Base-by-base conservation (phyloP, 768 basidiomycete genomes). In the Termitomyces bulborhizus region DNA sequence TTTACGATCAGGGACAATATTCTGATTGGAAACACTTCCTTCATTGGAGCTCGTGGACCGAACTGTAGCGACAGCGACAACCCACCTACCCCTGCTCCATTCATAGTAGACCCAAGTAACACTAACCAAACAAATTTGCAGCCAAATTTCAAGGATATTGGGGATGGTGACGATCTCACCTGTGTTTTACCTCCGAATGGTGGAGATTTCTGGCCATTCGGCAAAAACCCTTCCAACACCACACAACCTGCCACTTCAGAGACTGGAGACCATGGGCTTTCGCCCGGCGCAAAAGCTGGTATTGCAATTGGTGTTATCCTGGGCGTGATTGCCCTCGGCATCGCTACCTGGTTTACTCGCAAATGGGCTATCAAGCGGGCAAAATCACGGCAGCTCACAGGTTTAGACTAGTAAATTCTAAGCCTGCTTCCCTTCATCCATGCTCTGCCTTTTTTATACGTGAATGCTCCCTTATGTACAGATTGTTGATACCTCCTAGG, bases 141-240 rank as follows among this genome's bases (percentile, higher is more conserved):
- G 63, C 43, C 66, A 21, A 73, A 78, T 58, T 88, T 90, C 56
- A 63, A 72, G 60, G 58, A 66, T 15, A 76, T 86, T 26, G 63
- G 69, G 13, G 75, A 84, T 63, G 85, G 76, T 9, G 73, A 85
- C 58, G 74, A 74, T 29, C 66, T 90, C 39, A 86, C 79, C 4
- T 90, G 88, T 59, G 79, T 90, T 51, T 59, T 80, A 12, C 86
- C 88, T 29, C 87, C 88, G 1, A 67, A 73, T 36, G 83, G 81
- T 29, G 87, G 87, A 12, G 77, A 82, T 65, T 86, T 76, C 62
- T 90, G 88, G 88, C 88, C 88, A 0, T 85, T 79, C 55, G 84
- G 82, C 15, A 73, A 73, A 1, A 79, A 80, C 51, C 83, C 82
- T 6, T 69, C 63, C 29, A 63, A 63, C 36, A 66, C 61, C 13